These are phyloP conservation scores for Xylariales sp. DNA, from an alignment of 2,329 filamentous ascomycete genomes.

Conservation along the genomic window DNA sequence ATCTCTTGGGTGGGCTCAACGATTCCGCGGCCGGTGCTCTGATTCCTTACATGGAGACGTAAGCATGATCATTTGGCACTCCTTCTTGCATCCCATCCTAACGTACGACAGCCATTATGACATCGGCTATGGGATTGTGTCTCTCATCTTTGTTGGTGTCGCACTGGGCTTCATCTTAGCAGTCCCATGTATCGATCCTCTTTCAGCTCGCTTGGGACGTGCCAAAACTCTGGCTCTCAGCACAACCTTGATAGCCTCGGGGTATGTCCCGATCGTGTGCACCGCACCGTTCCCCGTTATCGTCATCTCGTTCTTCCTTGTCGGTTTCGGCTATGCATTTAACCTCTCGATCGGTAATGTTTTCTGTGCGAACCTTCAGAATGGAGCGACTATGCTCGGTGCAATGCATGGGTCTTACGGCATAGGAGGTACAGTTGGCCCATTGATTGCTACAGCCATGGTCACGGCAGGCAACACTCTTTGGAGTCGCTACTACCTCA, in stretches of 20 bases:
- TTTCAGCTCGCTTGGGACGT: constrained; percentile 60
- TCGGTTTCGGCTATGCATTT: constrained; percentile 55
- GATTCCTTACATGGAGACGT: constrained; percentile 74
- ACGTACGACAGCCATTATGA: constrained; percentile 51
- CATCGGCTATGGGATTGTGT: constrained; percentile 75
- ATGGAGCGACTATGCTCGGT: constrained; percentile 53
- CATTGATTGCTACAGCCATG: constrained; percentile 70
- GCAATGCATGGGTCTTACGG: constrained; percentile 65
- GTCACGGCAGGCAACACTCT: constrained; percentile 51
- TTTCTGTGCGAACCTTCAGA: constrained; percentile 51
- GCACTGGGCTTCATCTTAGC: constrained; percentile 72
- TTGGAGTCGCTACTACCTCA: constrained; percentile 71
- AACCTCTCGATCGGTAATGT: constrained; percentile 55
- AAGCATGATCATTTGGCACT: constrained; percentile 16
- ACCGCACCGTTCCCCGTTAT: constrained; percentile 67
- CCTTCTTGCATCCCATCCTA: neutral
- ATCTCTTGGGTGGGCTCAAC: constrained; percentile 65
- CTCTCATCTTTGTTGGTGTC: constrained; percentile 75
- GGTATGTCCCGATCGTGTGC: constrained; percentile 61
- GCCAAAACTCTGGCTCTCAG: constrained; percentile 58
- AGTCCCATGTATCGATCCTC: constrained; percentile 62
- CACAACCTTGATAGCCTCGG: constrained; percentile 51
- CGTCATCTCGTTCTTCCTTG: constrained; percentile 63
- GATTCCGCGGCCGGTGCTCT: constrained; percentile 74
- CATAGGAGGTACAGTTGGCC: constrained; percentile 60